Percentiles rank a stretch among this genome's conserved stretches.
These are phyloP conservation scores for Pythium pyrilobum DNA, from an alignment of 352 stramenopile species.

Conservation along the genomic window DNA sequence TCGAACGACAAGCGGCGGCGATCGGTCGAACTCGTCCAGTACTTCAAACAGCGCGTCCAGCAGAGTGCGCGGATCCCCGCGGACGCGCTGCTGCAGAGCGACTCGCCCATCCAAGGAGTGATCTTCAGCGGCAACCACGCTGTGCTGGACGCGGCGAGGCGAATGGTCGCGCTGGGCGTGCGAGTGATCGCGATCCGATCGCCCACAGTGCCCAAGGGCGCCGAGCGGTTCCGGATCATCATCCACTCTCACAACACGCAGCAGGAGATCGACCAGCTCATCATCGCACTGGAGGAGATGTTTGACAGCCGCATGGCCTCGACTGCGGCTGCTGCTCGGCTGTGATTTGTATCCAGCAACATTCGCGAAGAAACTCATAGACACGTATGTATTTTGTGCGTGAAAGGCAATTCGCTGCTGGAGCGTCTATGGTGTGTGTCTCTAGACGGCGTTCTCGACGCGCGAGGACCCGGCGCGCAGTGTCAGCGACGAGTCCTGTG, in stretches of 20 bases:
- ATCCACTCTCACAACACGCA: constrained; percentile 93
- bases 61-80: constrained; percentile 32
- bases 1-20: constrained; percentile 32
- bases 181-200: constrained; percentile 94
- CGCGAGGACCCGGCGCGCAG: constrained; percentile 49
- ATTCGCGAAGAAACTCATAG: too few relatives aligned
- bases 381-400: too few relatives aligned
- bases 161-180: constrained; percentile 69
- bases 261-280: constrained; percentile 76
- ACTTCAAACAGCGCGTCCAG: constrained; percentile 73
- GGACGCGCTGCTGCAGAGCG: constrained; percentile 48
- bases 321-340: not conserved
- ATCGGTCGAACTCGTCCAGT: constrained; percentile 50
- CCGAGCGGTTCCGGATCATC: constrained; percentile 95
- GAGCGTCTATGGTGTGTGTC: not conserved
- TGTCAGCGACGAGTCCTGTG: constrained; percentile 39
- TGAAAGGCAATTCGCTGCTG: too few relatives aligned
- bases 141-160: constrained; percentile 73
- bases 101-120: constrained; percentile 93
- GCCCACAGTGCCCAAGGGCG: constrained; percentile 92
- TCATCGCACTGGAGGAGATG: constrained; percentile 38
- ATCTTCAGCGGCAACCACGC: constrained; percentile 89
- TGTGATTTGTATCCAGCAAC: too few relatives aligned
- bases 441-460: constrained; percentile 70
- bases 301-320: constrained; percentile 24